A percentile compares a stretch with the other conserved stretches of the same genome.
phyloP scores from a whole-genome alignment of 1,284 basidiomycete genomes.

The Rhodotorula sp. region DNA sequence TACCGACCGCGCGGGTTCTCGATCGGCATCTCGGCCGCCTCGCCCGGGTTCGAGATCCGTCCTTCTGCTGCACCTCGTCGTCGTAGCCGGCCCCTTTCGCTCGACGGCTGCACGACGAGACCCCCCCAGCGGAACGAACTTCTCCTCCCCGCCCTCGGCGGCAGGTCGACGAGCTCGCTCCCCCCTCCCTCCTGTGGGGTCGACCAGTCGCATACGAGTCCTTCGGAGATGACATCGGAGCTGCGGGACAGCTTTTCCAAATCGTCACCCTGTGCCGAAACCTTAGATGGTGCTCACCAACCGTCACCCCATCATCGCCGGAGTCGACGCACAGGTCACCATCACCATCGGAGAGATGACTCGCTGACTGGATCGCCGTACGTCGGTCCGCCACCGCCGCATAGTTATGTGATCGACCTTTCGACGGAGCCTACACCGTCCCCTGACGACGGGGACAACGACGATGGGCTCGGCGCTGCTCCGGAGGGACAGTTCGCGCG shows the following conservation, averaged over 20 bases:
- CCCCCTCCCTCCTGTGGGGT: background rate
- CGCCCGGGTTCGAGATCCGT: slow-evolving; percentile 44
- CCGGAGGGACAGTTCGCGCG: background rate
- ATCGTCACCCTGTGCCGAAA: no score
- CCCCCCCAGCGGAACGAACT: background rate
- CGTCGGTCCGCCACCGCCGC: slow-evolving; percentile 6
- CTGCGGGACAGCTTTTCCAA: background rate
- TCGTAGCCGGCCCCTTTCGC: background rate
- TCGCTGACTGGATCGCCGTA: slow-evolving; percentile 13
- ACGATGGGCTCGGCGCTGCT: background rate
- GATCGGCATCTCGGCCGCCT: slow-evolving; percentile 42
- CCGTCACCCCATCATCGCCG: background rate
- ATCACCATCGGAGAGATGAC: background rate
- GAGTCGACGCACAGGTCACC: background rate
- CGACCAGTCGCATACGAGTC: background rate
- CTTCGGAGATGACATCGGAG: background rate
- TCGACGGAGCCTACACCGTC: background rate
- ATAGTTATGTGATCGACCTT: background rate
- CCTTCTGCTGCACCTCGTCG: slow-evolving; percentile 17
- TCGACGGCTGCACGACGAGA: slow-evolving; percentile 10
- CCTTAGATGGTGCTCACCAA: no score
- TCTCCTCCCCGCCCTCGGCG: background rate
- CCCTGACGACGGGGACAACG: background rate
- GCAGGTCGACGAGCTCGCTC: background rate
- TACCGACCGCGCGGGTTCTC: slow-evolving; percentile 42